Base-by-base conservation (phyloP, 345 rosid genomes). In the Ceriops tagal region DNA sequence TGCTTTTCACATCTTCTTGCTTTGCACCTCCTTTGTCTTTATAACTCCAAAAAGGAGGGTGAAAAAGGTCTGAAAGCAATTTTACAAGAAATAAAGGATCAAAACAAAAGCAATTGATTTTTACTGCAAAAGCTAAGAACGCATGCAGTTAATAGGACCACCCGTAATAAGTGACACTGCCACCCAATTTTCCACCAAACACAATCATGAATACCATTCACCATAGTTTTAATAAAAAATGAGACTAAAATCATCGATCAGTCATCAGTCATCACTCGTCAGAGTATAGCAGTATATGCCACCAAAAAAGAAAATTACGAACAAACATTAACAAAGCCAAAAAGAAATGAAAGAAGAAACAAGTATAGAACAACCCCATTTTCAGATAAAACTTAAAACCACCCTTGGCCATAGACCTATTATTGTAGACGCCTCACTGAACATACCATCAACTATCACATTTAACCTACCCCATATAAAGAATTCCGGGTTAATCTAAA, bases 121-220 rank as follows among this genome's bases (percentile, higher is more conserved):
- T 65, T 21, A 64, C 34, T 35, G 11, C 15, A 53, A 49, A 32
- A 58, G 52, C 49, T 47, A 24, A 58, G 27, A 34, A 6, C 19
- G 47, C 24, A 59, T 16, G 37, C 6, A 13, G 34, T 20, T 15
- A 51, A 59, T 8, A 51, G 65, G 75, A 58, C 75, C 75, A 58
- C 52, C 18, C 34, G 34, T 52, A 43, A 58, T 43, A 64, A 31
- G 53, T 49, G 58, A 22, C 26, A 58, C 58, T 16, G 11, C 43
- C 49, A 15, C 58, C 11, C 39, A 61, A 59, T 34, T 20, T 65
- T 52, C 66, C 75, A 53, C 19, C 65, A 26, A 24, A 53, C 10
- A 53, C 39, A 15, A 59, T 46, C 53, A 19, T 15, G 6, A 16
- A 18, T 31, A 21, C 60, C 19, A 58, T 28, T 46, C 18, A 37